phyloP scores from a whole-genome alignment of 1,284 basidiomycete species.

The Stygiomarasmius scandens region DNA sequence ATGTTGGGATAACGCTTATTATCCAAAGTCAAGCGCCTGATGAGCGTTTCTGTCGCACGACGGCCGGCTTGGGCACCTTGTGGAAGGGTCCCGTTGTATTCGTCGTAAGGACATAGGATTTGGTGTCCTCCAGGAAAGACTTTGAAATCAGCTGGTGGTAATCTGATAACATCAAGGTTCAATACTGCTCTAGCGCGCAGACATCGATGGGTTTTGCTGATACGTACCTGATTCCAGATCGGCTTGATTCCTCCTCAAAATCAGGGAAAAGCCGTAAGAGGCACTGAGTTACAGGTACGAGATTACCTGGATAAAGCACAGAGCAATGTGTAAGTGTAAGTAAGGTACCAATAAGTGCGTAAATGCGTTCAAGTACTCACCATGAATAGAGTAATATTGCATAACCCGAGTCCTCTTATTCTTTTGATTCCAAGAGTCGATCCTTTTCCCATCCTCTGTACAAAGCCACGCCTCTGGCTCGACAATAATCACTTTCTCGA shows the following conservation, averaged over 20 bases:
- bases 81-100: background rate
- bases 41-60: constrained; percentile 25
- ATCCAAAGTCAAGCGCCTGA: constrained; percentile 19
- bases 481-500: constrained; percentile 34
- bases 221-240: constrained; percentile 19
- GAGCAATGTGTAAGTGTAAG: background rate
- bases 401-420: constrained; percentile 25
- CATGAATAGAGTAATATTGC: constrained; percentile 29
- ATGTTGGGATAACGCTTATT: constrained; percentile 19
- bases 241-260: constrained; percentile 24
- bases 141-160: constrained; percentile 10
- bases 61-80: constrained; percentile 9
- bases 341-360: too few relatives aligned
- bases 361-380: constrained; percentile 12
- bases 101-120: background rate
- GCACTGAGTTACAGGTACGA: constrained; percentile 15
- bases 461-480: constrained; percentile 33
- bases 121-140: background rate
- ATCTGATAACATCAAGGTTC: constrained; percentile 7
- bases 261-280: constrained; percentile 27
- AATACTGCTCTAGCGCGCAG: background rate
- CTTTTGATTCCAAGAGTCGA: constrained; percentile 17
- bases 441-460: constrained; percentile 18
- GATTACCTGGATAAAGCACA: constrained; percentile 12
- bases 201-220: background rate